Evolutionary conservation across 2,329 filamentous ascomycete genomes (phyloP), one percentile per base, ranked within the genome.

Genomic region (Pseudocercospora musae): DNA sequence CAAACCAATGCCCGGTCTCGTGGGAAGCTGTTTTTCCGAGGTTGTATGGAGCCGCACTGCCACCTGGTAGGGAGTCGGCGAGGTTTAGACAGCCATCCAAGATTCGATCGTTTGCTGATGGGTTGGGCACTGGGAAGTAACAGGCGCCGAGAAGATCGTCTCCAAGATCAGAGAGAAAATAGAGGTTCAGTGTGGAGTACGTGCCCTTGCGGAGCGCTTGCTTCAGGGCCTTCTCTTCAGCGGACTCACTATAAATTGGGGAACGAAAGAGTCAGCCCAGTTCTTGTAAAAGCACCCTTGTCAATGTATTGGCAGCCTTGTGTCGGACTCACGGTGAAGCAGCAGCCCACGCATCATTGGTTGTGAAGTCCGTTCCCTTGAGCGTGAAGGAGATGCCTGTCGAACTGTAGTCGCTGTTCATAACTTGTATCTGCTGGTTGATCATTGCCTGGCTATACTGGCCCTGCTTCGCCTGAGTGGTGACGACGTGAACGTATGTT

Each of bases 31-130:
- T 79, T 64, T 71, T 74, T 40, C 77, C 78, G 29, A 68, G 61
- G 65, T 79, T 74, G 71, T 83, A 85, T 15, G 79, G 78, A 15
- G 72, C 66, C 44, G 81, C 72, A 33, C 71, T 64, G 20, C 81
- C 81, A 27, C 77, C 78, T 4, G 83, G 82, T 78, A 85, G 81
- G 10, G 81, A 84, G 57, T 76, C 77, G 5, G 81, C 80, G 23
- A 83, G 77, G 50, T 85, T 75, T 66, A 82, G 82, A 72, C 83
- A 85, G 23, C 83, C 82, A 68, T 85, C 83, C 58, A 77, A 76
- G 49, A 75, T 68, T 21, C 71, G 57, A 60, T 70, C 33, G 66
- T 73, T 64, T 70, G 79, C 67, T 66, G 84, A 82, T 18, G 73
- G 59, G 60, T 66, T 29, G 68, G 74, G 62, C 69, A 79, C 61